phyloP scores from a whole-genome alignment of 2,329 filamentous ascomycete genomes.

The Fusarium circinatum region DNA sequence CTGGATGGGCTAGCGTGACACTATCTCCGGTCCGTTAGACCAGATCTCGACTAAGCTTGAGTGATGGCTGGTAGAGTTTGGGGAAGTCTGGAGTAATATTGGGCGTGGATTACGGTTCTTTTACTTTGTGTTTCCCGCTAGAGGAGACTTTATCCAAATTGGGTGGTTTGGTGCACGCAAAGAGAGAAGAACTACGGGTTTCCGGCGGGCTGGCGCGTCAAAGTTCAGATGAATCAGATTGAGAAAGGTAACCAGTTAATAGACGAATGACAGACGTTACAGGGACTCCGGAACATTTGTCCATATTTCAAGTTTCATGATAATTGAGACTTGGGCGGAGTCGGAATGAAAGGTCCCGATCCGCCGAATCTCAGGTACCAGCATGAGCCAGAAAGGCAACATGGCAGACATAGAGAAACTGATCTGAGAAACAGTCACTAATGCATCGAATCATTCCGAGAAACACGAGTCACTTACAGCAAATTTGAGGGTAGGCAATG shows the following conservation, averaged over 20 bases:
- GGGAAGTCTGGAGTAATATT: neutral
- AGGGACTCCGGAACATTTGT: rapidly evolving
- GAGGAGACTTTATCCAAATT: rapidly evolving
- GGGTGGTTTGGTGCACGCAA: too few relatives aligned
- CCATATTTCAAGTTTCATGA: neutral
- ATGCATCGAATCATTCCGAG: neutral
- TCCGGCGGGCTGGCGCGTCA: rapidly evolving
- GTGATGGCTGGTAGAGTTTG: neutral
- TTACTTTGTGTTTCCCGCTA: neutral
- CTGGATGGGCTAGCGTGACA: neutral
- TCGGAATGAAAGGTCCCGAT: too few relatives aligned
- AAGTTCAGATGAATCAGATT: neutral
- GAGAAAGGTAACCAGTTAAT: rapidly evolving
- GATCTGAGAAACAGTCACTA: neutral
- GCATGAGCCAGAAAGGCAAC: neutral
- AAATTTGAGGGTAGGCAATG: neutral
- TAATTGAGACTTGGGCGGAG: rapidly evolving
- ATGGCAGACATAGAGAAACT: neutral
- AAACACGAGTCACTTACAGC: neutral
- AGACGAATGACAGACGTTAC: rapidly evolving
- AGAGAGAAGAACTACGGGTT: rapidly evolving
- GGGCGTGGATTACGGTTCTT: neutral
- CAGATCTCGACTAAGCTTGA: neutral
- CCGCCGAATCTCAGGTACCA: too few relatives aligned
- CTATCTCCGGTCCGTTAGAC: neutral